Evolutionary conservation across 805 yeast species (phyloP).

Genomic region (Kazachstania bromeliacearum): DNA sequence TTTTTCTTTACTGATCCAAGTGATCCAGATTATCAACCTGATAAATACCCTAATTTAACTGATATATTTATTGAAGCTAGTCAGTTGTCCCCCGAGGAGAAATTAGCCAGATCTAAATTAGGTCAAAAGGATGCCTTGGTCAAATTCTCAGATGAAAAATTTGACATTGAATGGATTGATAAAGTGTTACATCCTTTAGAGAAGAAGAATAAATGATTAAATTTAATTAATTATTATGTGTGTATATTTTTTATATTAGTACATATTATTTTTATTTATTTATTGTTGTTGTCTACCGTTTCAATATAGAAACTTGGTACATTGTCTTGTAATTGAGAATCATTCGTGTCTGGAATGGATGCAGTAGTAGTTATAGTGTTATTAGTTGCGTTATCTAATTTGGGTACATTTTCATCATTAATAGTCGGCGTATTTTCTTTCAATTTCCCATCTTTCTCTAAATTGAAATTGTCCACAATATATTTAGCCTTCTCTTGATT

Average conservation of each 20-base stretch:
- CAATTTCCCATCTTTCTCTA: constrained; percentile 7
- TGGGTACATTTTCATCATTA: constrained; percentile 5
- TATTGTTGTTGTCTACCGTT: constrained; percentile 3
- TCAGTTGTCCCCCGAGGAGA: constrained; percentile 31
- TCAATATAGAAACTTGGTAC: constrained; percentile 9
- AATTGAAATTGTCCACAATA: constrained; percentile 17
- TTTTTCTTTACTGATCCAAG: constrained; percentile 60
- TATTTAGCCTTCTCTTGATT: constrained; percentile 48
- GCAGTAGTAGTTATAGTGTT: constrained; percentile 15
- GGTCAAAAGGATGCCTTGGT: constrained; percentile 38
- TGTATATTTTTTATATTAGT: constrained; percentile 1
- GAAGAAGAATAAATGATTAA: constrained; percentile 6
- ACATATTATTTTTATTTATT: neutral
- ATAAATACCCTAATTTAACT: constrained; percentile 35
- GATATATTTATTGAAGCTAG: constrained; percentile 39
- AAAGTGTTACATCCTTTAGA: constrained; percentile 11
- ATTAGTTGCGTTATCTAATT: constrained; percentile 9
- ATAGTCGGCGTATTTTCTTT: constrained; percentile 1
- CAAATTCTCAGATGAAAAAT: constrained; percentile 54
- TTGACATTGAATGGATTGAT: constrained; percentile 46
- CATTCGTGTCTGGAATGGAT: constrained; percentile 21
- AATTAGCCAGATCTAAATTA: constrained; percentile 35
- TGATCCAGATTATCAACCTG: constrained; percentile 60
- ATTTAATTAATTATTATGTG: constrained; percentile 1
- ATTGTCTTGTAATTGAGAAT: constrained; percentile 12